Conservation (phyloP, 2,329 filamentous ascomycete genomes). For the Talaromyces sp. region DNA sequence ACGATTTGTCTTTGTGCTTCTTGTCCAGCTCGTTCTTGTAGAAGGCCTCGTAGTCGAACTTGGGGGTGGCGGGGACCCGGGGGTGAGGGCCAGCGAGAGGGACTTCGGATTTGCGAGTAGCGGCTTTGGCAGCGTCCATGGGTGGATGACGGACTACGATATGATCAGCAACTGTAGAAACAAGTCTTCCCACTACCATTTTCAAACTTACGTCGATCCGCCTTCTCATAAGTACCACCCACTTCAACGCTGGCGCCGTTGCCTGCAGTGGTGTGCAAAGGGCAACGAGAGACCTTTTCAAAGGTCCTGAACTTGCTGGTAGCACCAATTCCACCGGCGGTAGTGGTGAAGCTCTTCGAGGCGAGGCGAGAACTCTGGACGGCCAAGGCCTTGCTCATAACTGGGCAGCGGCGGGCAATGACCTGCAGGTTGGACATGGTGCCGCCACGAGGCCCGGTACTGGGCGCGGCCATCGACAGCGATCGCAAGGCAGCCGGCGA, state of each 20-base stretch:
- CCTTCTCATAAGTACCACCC: conserved; percentile 44
- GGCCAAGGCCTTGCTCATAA: conserved; percentile 97
- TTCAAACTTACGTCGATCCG: conserved; percentile 46
- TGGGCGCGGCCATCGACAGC: conserved; percentile 64
- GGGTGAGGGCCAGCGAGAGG: conserved; percentile 44
- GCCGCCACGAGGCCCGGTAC: conserved; percentile 71
- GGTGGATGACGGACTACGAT: conserved; percentile 25
- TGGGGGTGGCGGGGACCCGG: conserved; percentile 48
- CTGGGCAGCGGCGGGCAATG: conserved; percentile 87
- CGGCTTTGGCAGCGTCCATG: conserved; percentile 26
- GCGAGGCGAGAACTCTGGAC: conserved; percentile 60
- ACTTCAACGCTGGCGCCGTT: conserved; percentile 76
- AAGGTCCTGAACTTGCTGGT: conserved; percentile 40
- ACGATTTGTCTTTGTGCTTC: conserved; percentile 99
- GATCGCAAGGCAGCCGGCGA: conserved; percentile 87
- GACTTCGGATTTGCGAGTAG: conserved; percentile 26
- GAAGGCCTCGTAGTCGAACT: conserved; percentile 88
- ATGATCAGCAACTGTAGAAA: background rate
- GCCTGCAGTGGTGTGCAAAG: conserved; percentile 74
- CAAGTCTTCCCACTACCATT: background rate
- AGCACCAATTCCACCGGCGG: conserved; percentile 28
- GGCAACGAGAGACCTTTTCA: conserved; percentile 52
- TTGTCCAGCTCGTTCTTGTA: conserved; percentile 88
- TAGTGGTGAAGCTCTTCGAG: conserved; percentile 39
- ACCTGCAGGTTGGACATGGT: conserved; percentile 97